These are phyloP conservation scores for Scheffersomyces titani DNA, from an alignment of 1,139 yeast genomes.

Conservation along the genomic window DNA sequence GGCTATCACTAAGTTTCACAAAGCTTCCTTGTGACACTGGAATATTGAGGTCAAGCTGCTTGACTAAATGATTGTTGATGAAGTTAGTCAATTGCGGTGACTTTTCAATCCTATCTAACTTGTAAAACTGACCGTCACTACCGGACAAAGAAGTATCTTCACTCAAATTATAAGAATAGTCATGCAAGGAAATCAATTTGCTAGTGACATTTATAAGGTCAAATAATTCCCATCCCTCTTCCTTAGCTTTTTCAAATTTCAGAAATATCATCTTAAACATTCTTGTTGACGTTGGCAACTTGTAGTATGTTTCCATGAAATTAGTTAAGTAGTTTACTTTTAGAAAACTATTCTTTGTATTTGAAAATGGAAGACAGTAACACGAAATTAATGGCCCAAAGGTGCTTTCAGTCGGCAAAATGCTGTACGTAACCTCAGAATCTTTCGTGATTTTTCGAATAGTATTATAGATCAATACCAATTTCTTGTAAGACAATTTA, in stretches of 20 bases:
- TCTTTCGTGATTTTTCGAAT: slow-evolving; percentile 27
- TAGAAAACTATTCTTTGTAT: slow-evolving; percentile 5
- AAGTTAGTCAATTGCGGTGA: slow-evolving; percentile 16
- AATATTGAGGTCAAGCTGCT: slow-evolving; percentile 2
- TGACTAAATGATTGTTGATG: slow-evolving; percentile 10
- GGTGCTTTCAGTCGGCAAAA: slow-evolving; percentile 29
- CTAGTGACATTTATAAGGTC: slow-evolving; percentile 14
- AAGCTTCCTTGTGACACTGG: slow-evolving; percentile 20
- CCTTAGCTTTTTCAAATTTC: slow-evolving; percentile 1
- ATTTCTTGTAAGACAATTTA: slow-evolving; percentile 14
- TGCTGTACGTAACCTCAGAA: slow-evolving; percentile 7
- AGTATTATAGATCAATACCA: slow-evolving; percentile 19
- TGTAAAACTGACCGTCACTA: slow-evolving; percentile 3
- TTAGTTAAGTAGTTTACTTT: slow-evolving; percentile 15
- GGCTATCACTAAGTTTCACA: slow-evolving; percentile 23
- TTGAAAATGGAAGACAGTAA: slow-evolving; percentile 9
- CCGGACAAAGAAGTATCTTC: slow-evolving; percentile 15
- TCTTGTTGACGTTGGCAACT: slow-evolving; percentile 30
- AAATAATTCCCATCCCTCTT: slow-evolving; percentile 8
- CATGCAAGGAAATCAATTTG: slow-evolving; percentile 21
- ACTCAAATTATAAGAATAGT: slow-evolving; percentile 17
- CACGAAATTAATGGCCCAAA: slow-evolving; percentile 23
- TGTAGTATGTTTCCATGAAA: slow-evolving; percentile 17
- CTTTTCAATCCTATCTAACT: slow-evolving; percentile 8
- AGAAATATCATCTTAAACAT: slow-evolving; percentile 18